Evolutionary conservation across 257 asterid genomes (phyloP), one percentile per base, ranked within the genome.

Genomic region (Solanum peruvianum): DNA sequence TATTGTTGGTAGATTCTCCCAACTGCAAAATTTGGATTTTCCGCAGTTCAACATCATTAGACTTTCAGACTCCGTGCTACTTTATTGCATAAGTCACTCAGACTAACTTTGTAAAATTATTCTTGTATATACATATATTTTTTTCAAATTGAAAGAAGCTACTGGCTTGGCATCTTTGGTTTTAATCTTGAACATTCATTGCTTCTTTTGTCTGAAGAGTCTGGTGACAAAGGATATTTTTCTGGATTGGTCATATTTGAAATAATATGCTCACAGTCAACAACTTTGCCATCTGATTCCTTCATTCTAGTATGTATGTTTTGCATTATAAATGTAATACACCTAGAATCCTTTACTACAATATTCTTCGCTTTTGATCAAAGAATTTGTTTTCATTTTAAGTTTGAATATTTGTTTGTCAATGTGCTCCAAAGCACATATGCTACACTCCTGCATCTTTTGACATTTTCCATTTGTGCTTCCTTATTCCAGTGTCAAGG

Each of bases 401-500:
- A 33, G 31, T 81, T 49, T 80, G 84, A 49, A 49, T 49, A 29
- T 49, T 81, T 52, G 31, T 64, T 31, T 49, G 70, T 49, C 84
- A 29, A 49, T 81, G 45, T 81, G 70, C 85, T 80, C 29, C 44
- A 18, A 29, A 45, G 16, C 29, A 11, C 85, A 49, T 20, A 47
- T 18, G 44, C 70, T 81, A 21, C 5, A 31, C 41, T 73, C 64
- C 39, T 49, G 25, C 56, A 77, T n/a, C 84, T 67, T 86, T 56
- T 86, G 35, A 75, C 31, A 39, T 41, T 42, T 84, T 44, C 67
- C 39, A 39, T 20, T 37, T 86, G 37, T 23, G 9, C 16, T 27
- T 71, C 47, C 23, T 87, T 87, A 15, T 85, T 84, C 88, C 94
- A 87, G 89, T 87, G 85, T 83, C 87, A n/a, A 87, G 85, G 85